phyloP scores from a whole-genome alignment of 139 green algal species.

The Tetraselmis chui region DNA sequence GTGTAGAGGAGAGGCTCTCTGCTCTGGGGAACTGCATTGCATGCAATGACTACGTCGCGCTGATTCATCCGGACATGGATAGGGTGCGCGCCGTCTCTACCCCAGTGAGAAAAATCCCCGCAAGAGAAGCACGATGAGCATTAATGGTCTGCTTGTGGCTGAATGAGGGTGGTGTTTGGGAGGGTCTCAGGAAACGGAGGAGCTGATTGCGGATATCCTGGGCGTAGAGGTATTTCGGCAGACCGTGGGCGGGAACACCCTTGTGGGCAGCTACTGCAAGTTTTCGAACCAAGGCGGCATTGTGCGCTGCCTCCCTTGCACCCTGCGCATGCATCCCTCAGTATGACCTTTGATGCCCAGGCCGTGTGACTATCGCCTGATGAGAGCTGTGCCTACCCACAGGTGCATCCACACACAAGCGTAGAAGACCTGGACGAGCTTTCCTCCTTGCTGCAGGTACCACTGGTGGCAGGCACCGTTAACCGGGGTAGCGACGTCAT shows the following conservation, averaged over 20 bases:
- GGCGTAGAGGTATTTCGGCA: conserved; percentile 99
- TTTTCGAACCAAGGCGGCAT: conserved; percentile 95
- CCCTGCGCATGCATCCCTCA: background rate
- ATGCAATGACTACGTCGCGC: conserved; percentile 97
- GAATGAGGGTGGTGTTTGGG: background rate
- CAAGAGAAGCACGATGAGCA: too few relatives aligned
- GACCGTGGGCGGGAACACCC: conserved; percentile 85
- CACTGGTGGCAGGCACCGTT: conserved; percentile 92
- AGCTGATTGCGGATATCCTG: conserved; percentile 85
- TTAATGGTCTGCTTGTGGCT: too few relatives aligned
- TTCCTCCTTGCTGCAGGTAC: conserved; percentile 87
- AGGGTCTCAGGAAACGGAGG: conserved; percentile 41
- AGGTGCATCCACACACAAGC: conserved; percentile 88
- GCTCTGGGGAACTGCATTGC: conserved; percentile 97
- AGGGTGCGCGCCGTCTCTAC: too few relatives aligned
- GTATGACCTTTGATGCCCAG: too few relatives aligned
- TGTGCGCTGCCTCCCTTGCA: conserved; percentile 26
- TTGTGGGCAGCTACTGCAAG: conserved; percentile 89
- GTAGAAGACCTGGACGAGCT: conserved; percentile 98
- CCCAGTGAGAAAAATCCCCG: too few relatives aligned
- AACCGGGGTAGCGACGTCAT: conserved; percentile 96
- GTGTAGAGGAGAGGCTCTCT: conserved; percentile 93
- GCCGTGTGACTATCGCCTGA: too few relatives aligned
- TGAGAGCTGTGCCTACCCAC: background rate
- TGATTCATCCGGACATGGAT: conserved; percentile 97